Evolutionary conservation across 192 early-diverging fungal genomes (phyloP).

Genomic region (Glomus cerebriforme): DNA sequence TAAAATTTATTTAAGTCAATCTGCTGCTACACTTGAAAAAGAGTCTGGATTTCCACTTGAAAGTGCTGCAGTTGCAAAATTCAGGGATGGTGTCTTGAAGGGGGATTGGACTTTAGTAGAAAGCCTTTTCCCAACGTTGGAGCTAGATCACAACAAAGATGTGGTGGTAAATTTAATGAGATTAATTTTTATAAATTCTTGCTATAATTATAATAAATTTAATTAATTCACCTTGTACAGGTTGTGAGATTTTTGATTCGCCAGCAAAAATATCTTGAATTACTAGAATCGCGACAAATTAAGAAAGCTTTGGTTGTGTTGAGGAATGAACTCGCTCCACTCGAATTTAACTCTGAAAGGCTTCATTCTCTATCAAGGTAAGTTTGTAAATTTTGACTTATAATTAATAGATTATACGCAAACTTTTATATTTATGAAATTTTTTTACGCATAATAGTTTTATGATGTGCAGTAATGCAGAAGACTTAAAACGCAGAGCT

Average conservation of each 20-base stretch:
- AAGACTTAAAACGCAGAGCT: slow-evolving; percentile 67
- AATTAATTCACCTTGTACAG: background rate
- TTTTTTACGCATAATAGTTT: slow-evolving; percentile 44
- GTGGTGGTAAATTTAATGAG: slow-evolving; percentile 34
- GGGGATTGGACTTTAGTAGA: slow-evolving; percentile 81
- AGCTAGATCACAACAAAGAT: slow-evolving; percentile 42
- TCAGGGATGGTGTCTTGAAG: slow-evolving; percentile 70
- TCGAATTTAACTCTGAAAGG: slow-evolving; percentile 66
- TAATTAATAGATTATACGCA: slow-evolving; percentile 36
- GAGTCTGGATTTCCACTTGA: slow-evolving; percentile 85
- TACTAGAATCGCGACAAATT: slow-evolving; percentile 68
- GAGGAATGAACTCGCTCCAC: slow-evolving; percentile 76
- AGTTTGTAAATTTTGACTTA: background rate
- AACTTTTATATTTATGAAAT: background rate
- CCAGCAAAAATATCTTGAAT: slow-evolving; percentile 90
- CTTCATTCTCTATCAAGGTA: slow-evolving; percentile 80
- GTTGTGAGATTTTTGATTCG: slow-evolving; percentile 73
- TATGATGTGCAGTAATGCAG: slow-evolving; percentile 68
- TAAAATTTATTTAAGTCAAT: slow-evolving; percentile 48
- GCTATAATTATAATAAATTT: slow-evolving; percentile 1
- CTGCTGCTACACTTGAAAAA: slow-evolving; percentile 67
- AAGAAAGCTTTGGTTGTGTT: slow-evolving; percentile 77
- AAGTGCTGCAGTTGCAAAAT: slow-evolving; percentile 63
- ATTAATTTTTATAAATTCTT: background rate
- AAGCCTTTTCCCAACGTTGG: slow-evolving; percentile 52